Percentiles rank a stretch among this genome's conserved stretches.
Conservation (phyloP, 1,284 basidiomycete species). For the Ceratobasidium sp. region DNA sequence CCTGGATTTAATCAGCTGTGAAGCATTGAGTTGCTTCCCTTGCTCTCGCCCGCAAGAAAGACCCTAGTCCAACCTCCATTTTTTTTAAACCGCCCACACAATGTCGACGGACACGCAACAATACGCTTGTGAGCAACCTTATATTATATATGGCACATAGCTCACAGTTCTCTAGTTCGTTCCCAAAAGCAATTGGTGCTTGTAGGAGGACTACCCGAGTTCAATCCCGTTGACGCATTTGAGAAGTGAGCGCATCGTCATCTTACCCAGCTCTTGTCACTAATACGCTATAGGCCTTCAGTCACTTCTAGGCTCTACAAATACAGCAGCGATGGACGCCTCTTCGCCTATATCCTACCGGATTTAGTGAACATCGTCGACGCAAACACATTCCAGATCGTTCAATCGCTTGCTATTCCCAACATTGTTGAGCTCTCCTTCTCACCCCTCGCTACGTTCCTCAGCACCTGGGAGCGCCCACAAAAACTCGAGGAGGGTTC, state of each 20-base stretch:
- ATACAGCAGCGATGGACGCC: conserved; percentile 89
- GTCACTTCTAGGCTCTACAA: conserved; percentile 76
- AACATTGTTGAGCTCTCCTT: conserved; percentile 88
- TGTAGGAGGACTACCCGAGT: conserved; percentile 83
- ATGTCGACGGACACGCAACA: conserved; percentile 55
- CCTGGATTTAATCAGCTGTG: conserved; percentile 49
- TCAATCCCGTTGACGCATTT: conserved; percentile 74
- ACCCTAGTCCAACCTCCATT: conserved; percentile 51
- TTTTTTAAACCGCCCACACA: conserved; percentile 35
- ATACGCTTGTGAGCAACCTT: conserved; percentile 70
- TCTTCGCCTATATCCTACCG: conserved; percentile 86
- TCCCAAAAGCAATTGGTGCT: conserved; percentile 93
- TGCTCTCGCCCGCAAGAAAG: conserved; percentile 47
- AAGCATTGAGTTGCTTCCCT: conserved; percentile 86
- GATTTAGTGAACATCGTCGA: conserved; percentile 77
- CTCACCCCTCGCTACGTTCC: conserved; percentile 90
- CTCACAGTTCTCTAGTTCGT: conserved; percentile 64
- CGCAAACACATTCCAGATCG: conserved; percentile 74
- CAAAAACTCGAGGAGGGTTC: conserved; percentile 73
- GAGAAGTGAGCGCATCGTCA: conserved; percentile 56
- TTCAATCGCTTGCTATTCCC: conserved; percentile 74
- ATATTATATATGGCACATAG: conserved; percentile 29
- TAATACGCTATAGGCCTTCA: conserved; percentile 60
- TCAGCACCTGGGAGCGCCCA: conserved; percentile 95
- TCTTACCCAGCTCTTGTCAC: neutral